Evolutionary conservation across 73 alveolate species (phyloP), one percentile per base, ranked within the genome.

Genomic region (Uronychia binucleata): DNA sequence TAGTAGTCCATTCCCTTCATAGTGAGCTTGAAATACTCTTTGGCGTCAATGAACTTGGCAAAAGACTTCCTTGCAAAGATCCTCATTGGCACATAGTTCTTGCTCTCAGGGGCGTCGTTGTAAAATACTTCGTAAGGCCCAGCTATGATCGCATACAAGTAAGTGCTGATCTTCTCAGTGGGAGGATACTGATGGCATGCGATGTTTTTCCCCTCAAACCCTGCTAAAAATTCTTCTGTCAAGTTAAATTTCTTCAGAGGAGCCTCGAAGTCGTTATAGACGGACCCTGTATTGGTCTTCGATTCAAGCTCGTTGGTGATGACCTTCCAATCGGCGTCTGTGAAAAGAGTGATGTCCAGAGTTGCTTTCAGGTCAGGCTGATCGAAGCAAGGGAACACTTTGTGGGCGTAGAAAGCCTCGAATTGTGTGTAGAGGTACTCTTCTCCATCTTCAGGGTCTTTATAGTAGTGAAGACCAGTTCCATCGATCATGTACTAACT

Each of bases 131-230:
- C 97, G 88, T 96, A 98, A 28, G 99, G 99, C 0, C 99, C 99
- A 57, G 98, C 99, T 90, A 98, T 90, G 31, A 98, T 79, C n/a
- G 99, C 99, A 88, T 95, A 98, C 31, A 98, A 91, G 91, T 98
- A 98, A 1, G 99, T 88, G n/a, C 97, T 86, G 74, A 98, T 91
- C 74, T 91, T 90, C 0, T 93, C 94, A 0, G 99, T 93, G 34
- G 87, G 93, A 59, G 87, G 90, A 86, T 95, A 95, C n/a, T 87
- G 87, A 77, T 94, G 95, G 35, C 87, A 87, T 81, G 81, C 86
- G 79, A 88, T 83, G 77, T 84, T 91, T 1, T 46, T 67, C 88
- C 87, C 83, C 14, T 33, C n/a, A 59, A 77, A 57, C 34, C 86
- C 78, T 27, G 57, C 57, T 5, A 74, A 81, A 46, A 90, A 34